A percentile compares a stretch with the other conserved stretches of the same genome.
phyloP scores from a whole-genome alignment of 1,284 basidiomycete genomes.

The Ceratobasidium sp. region DNA sequence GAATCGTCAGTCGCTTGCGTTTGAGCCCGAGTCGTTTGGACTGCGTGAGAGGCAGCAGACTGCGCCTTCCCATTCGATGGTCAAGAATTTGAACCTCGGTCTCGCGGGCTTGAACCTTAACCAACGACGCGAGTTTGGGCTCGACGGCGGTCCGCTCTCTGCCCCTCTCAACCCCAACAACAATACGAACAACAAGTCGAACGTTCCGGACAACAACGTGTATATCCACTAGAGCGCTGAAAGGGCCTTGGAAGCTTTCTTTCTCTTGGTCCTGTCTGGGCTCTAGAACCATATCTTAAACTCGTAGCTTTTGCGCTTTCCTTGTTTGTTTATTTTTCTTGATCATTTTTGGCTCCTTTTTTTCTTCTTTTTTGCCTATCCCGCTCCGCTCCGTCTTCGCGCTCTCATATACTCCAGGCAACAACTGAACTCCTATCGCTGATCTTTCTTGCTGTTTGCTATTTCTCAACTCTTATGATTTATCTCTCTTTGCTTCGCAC shows the following conservation, averaged over 20 bases:
- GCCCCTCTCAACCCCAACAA: conserved; percentile 21
- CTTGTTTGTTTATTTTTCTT: conserved; percentile 29
- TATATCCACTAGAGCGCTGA: conserved; percentile 46
- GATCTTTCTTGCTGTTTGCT: conserved; percentile 38
- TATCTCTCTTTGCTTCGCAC: not conserved
- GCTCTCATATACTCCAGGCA: conserved; percentile 22
- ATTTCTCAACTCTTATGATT: not conserved
- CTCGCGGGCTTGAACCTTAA: conserved; percentile 26
- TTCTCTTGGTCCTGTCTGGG: conserved; percentile 34
- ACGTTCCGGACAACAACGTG: conserved; percentile 28
- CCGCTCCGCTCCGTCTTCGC: conserved; percentile 35
- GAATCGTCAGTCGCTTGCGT: conserved; percentile 33
- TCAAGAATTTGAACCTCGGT: conserved; percentile 41
- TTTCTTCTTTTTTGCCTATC: not conserved
- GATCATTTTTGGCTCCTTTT: not conserved
- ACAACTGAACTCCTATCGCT: conserved; percentile 7
- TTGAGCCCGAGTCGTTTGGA: conserved; percentile 40
- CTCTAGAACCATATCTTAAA: conserved; percentile 8
- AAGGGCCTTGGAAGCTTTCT: conserved; percentile 15
- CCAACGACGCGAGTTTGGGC: conserved; percentile 42
- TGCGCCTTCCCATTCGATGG: conserved; percentile 9
- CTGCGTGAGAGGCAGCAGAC: conserved; percentile 40
- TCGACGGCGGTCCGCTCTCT: conserved; percentile 34
- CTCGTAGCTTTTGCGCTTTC: conserved; percentile 33
- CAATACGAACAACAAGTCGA: conserved; percentile 24